phyloP scores from a whole-genome alignment of 176 grass and related monocot genomes.

The Musa acuminata region DNA sequence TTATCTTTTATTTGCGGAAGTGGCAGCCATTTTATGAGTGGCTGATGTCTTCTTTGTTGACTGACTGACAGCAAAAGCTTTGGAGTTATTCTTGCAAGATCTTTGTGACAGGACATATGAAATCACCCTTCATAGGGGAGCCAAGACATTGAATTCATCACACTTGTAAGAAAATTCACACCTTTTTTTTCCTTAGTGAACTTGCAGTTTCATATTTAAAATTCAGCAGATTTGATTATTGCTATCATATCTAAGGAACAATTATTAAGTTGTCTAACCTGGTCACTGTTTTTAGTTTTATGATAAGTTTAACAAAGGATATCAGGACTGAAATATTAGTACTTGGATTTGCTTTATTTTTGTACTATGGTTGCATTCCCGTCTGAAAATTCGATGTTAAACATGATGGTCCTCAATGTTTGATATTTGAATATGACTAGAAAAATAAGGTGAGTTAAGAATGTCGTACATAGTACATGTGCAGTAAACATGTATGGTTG shows the following conservation, averaged over 20 bases:
- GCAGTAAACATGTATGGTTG: too few relatives aligned
- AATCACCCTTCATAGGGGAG: slow-evolving; percentile 95
- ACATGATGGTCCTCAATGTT: background rate
- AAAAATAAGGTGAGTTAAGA: too few relatives aligned
- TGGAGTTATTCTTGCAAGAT: slow-evolving; percentile 99
- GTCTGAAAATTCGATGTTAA: background rate
- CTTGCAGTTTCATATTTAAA: background rate
- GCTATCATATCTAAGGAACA: background rate
- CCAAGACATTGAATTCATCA: slow-evolving; percentile 94
- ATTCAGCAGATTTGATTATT: background rate
- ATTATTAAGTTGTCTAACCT: background rate
- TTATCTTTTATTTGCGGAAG: too few relatives aligned
- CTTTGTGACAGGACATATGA: slow-evolving; percentile 81
- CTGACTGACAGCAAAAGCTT: slow-evolving; percentile 67
- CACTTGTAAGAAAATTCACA: slow-evolving; percentile 65
- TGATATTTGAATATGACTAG: background rate
- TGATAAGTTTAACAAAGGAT: background rate
- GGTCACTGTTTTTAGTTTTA: background rate
- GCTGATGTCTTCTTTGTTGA: slow-evolving; percentile 17
- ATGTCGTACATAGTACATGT: too few relatives aligned
- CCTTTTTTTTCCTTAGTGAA: slow-evolving; percentile 6
- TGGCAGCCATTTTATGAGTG: background rate
- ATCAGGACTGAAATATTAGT: background rate
- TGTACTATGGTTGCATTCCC: background rate
- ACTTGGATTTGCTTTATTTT: background rate